These are phyloP conservation scores for Penicillium sp. DNA, from an alignment of 2,329 filamentous ascomycete genomes.

Conservation along the genomic window DNA sequence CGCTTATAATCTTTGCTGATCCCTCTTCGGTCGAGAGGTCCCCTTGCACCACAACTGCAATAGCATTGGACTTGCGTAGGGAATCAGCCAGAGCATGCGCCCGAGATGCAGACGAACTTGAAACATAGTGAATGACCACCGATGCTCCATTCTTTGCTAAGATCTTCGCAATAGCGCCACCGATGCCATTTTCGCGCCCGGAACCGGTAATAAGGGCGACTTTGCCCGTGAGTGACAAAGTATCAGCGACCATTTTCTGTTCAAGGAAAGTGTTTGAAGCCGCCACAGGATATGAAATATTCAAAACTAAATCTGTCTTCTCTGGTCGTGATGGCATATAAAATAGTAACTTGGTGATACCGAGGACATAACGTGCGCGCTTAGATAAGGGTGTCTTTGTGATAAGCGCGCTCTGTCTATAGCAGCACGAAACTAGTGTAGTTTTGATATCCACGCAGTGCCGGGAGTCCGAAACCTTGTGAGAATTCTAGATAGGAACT, in stretches of 20 bases:
- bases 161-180: background rate
- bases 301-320: background rate
- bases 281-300: background rate
- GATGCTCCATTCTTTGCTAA: slow-evolving; percentile 1
- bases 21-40: background rate
- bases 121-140: background rate
- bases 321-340: background rate
- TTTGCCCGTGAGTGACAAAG: background rate
- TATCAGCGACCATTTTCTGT: background rate
- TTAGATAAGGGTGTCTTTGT: background rate
- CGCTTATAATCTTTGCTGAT: background rate
- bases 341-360: background rate
- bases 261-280: background rate
- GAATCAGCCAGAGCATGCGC: background rate
- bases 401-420: background rate
- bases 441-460: no score
- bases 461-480: no score
- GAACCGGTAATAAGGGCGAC: slow-evolving; percentile 1
- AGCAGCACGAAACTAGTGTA: no score
- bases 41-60: background rate
- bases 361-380: background rate
- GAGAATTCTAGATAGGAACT: no score
- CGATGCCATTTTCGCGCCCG: slow-evolving; percentile 3
- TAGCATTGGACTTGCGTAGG: background rate
- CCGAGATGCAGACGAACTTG: background rate